A percentile compares a stretch with the other conserved stretches of the same genome.
Conservation (phyloP, 2,329 filamentous ascomycete species). For the Claviceps humidiphila region DNA sequence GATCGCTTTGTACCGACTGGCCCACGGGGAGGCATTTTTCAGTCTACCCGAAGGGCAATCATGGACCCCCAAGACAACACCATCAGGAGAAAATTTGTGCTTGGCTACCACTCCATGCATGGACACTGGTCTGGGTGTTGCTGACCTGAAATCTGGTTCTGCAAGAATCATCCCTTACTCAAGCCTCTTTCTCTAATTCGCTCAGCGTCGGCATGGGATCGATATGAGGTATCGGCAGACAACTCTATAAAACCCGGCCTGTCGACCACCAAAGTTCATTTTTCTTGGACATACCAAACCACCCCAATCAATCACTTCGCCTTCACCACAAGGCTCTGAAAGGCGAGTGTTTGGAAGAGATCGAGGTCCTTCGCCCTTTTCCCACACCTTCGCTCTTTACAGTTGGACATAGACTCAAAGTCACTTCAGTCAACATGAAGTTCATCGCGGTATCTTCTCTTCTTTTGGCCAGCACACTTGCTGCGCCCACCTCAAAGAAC, state of each 20-base stretch:
- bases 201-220: neutral
- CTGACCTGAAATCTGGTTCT: neutral
- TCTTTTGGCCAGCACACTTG: constrained; percentile 8
- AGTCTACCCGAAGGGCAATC: neutral
- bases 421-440: constrained; percentile 6
- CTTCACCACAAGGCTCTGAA: neutral
- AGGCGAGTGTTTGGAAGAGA: neutral
- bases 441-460: constrained; percentile 7
- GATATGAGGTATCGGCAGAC: neutral
- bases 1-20: neutral
- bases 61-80: neutral
- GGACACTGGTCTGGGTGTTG: neutral
- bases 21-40: neutral
- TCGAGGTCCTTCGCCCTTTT: neutral
- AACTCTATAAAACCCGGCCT: neutral
- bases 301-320: neutral
- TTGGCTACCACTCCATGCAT: neutral
- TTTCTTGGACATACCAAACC: neutral
- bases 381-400: neutral
- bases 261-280: neutral
- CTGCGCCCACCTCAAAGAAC: constrained; percentile 6
- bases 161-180: neutral
- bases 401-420: neutral
- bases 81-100: neutral
- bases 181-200: neutral